A percentile compares a stretch with the other conserved stretches of the same genome.
These are phyloP conservation scores for Aspergillus aculeatinus DNA, from an alignment of 2,329 filamentous ascomycete species.

Conservation along the genomic window DNA sequence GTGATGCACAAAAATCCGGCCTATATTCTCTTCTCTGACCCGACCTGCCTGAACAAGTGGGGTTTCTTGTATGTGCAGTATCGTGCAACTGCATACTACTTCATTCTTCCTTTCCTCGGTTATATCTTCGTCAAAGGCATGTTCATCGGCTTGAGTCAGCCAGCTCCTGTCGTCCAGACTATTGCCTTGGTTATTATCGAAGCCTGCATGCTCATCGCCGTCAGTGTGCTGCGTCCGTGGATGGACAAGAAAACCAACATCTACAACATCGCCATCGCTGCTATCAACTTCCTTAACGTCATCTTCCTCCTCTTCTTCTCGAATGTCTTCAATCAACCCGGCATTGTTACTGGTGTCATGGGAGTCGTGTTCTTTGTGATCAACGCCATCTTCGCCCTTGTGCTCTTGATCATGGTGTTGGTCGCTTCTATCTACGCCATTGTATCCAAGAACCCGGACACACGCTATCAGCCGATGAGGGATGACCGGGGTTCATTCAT, in stretches of 20 bases:
- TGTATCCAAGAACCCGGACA: slow-evolving; percentile 90
- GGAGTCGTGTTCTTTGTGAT: slow-evolving; percentile 85
- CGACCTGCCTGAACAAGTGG: slow-evolving; percentile 94
- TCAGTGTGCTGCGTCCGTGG: slow-evolving; percentile 82
- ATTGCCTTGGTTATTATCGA: slow-evolving; percentile 82
- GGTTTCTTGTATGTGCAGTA: slow-evolving; percentile 97
- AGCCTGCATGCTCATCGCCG: slow-evolving; percentile 70
- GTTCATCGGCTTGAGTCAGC: slow-evolving; percentile 81
- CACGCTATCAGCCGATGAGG: slow-evolving; percentile 92
- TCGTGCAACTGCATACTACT: slow-evolving; percentile 93
- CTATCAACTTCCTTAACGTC: slow-evolving; percentile 85
- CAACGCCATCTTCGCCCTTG: slow-evolving; percentile 79
- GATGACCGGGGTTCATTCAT: slow-evolving; percentile 96
- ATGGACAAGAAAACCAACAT: slow-evolving; percentile 99
- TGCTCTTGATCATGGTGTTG: slow-evolving; percentile 79
- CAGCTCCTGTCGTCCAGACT: slow-evolving; percentile 69
- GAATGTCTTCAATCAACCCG: slow-evolving; percentile 78
- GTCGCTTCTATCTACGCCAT: slow-evolving; percentile 76
- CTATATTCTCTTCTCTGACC: slow-evolving; percentile 95
- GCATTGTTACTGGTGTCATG: slow-evolving; percentile 80
- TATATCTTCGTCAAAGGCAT: slow-evolving; percentile 86
- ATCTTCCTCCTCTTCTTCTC: slow-evolving; percentile 90
- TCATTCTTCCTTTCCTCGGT: slow-evolving; percentile 74
- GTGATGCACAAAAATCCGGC: slow-evolving; percentile 93
- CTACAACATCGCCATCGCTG: slow-evolving; percentile 91